Evolutionary conservation across 129 eudicot genomes (phyloP), one percentile per base, ranked within the genome.

Genomic region (Chrysanthemum seticuspe): DNA sequence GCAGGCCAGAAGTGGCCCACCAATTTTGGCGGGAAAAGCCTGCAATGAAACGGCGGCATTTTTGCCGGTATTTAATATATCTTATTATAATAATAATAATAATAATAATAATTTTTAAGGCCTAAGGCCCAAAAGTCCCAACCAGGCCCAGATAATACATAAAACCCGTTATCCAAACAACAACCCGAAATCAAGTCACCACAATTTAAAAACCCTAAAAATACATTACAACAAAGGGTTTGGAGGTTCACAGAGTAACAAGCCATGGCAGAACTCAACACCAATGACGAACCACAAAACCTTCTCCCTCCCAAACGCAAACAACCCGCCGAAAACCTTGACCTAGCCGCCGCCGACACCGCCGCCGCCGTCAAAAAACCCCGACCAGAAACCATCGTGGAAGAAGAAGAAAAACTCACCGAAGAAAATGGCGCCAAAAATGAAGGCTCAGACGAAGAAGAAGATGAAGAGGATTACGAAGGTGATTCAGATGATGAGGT

Each of bases 181-280:
- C n/a, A 21, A 40, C 47, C 47, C 36, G 64, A 59, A 6, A 2
- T 10, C 5, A 21, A 21, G 62, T 57, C 29, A 9, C 21, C 21
- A 18, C 11, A 6, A 40, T 40, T 55, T 68, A 53, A 71, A 71
- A 71, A 72, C 82, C 82, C 82, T 78, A 78, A 6, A 71, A 63
- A 40, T 1, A 40, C 47, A 40, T 36, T 6, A 40, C 27, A n/a
- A 13, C 63, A 19, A 45, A 50, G 72, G 72, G 48, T 53, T 7
- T 23, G 67, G 68, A 34, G 36, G 36, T 71, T 65, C 51, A 62
- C 19, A 23, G 62, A 78, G 50, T 29, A 14, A 61, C 13, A 19
- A 62, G 70, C 74, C 61, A 87, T 84, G 93, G 87, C 82, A 11
- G 89, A 84, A 55, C 71, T 85, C 57, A 87, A 85, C 11, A 71